Base-by-base conservation (phyloP, 2,329 filamentous ascomycete species). In the Paracamarosporium sp. region DNA sequence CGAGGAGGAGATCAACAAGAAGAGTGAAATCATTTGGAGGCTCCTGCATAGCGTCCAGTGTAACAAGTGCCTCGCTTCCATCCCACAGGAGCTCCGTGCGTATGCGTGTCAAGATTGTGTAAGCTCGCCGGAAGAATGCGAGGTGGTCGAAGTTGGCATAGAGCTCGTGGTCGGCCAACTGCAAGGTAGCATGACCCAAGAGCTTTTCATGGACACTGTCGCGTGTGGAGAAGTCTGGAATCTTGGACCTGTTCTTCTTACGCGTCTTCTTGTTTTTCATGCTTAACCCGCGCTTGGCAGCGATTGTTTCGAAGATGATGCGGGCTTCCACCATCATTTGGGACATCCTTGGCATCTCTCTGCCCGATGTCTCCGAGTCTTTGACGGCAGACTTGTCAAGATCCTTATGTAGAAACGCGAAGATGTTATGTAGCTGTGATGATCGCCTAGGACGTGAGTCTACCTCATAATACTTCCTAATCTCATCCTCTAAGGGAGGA, bases 101-200 rank as follows among this genome's bases (percentile, higher is more conserved):
- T 9, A 68, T 52, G 15, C 53, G 45, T 1, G 41, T 28, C 9
- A 65, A n/a, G 15, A 64, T 41, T 2, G 41, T 36, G 47, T 52
- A 64, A 11, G 51, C 56, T 12, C 65, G 61, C 1, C 64, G 62
- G 47, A 61, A 68, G 50, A 67, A 61, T 12, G 56, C 47, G 8
- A 66, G 62, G 36, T 67, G 65, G 41, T 69, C 65, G 54, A 68
- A 69, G 43, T 58, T 54, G 17, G 47, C 57, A 36, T 67, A 60
- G 4, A 67, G 22, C 41, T 69, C 64, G 11, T 60, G 36, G 5
- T 48, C 50, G 25, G 52, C 43, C 28, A 68, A 56, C 30, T 54
- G 44, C 9, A 43, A 35, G n/a, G 47, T 40, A 47, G 60, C 59
- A 11, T 33, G 43, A 2, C 13, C 30, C 11, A 69, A 47, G 1